A percentile compares a stretch with the other conserved stretches of the same genome.
Conservation (phyloP, 441 rosid species). For the Eutrema salsugineum region DNA sequence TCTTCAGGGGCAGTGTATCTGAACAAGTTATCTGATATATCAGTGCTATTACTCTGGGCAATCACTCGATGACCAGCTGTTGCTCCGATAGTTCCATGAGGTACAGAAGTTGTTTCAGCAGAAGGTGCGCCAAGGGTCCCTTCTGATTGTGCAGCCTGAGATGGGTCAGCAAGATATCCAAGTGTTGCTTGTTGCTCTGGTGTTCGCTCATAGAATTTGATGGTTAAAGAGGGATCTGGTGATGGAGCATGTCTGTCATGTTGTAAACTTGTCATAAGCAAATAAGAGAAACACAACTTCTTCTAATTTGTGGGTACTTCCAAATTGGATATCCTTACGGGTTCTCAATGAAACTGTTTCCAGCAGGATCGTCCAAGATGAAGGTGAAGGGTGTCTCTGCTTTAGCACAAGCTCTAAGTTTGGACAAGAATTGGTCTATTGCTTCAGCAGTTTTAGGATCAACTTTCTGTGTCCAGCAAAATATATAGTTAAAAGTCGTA, state of each 20-base stretch:
- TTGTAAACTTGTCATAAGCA: constrained; percentile 17
- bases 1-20: constrained; percentile 91
- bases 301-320: neutral
- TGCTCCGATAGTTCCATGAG: constrained; percentile 88
- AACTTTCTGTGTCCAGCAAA: constrained; percentile 59
- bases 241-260: constrained; percentile 77
- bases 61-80: constrained; percentile 82
- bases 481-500: neutral
- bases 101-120: constrained; percentile 38
- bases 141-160: constrained; percentile 43
- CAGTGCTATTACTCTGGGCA: constrained; percentile 83
- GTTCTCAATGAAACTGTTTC: constrained; percentile 96
- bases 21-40: constrained; percentile 72
- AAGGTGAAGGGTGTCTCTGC: constrained; percentile 68
- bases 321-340: constrained; percentile 55
- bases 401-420: constrained; percentile 74
- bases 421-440: constrained; percentile 74
- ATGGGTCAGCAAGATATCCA: constrained; percentile 67
- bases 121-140: constrained; percentile 32
- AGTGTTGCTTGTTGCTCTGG: constrained; percentile 79
- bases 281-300: neutral
- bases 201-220: constrained; percentile 88
- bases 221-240: constrained; percentile 66
- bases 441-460: constrained; percentile 90
- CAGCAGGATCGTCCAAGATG: constrained; percentile 90